A percentile compares a stretch with the other conserved stretches of the same genome.
phyloP scores from a whole-genome alignment of 169 alveolate genomes.

The Perkinsus marinus region DNA sequence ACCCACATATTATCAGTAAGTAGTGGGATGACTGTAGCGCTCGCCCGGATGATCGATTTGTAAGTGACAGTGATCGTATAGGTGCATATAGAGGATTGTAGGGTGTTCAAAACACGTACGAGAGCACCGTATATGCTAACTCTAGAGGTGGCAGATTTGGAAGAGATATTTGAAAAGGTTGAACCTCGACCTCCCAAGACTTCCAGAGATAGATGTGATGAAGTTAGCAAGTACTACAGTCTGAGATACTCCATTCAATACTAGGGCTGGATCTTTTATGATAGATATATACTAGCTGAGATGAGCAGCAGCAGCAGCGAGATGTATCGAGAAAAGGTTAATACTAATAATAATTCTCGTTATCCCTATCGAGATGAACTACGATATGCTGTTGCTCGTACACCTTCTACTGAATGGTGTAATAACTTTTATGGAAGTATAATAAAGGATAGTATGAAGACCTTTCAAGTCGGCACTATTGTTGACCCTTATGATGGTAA shows the following conservation, averaged over 20 bases:
- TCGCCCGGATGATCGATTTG: constrained; percentile 1
- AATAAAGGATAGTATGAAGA: not conserved
- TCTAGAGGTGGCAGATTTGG: constrained; percentile 69
- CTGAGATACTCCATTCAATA: not conserved
- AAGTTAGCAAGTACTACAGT: constrained; percentile 30
- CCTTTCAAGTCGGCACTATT: not conserved
- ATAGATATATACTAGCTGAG: not conserved
- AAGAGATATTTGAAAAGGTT: constrained; percentile 28
- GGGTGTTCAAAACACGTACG: constrained; percentile 56
- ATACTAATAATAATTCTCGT: too few relatives aligned
- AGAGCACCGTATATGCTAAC: constrained; percentile 68
- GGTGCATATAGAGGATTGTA: constrained; percentile 51
- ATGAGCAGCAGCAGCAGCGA: too few relatives aligned
- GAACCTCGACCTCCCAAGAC: not conserved
- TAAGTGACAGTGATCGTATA: constrained; percentile 59
- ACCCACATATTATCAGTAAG: not conserved
- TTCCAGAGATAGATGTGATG: not conserved
- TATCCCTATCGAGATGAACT: not conserved
- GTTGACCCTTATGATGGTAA: not conserved
- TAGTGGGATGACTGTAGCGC: not conserved
- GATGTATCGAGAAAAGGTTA: constrained; percentile 30
- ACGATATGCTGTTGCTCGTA: not conserved
- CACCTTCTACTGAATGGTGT: not conserved
- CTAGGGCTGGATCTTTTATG: not conserved
- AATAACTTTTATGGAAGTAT: not conserved